Evolutionary conservation across 2,329 filamentous ascomycete species (phyloP), one percentile per base, ranked within the genome.

Genomic region (Colletotrichum filicis): DNA sequence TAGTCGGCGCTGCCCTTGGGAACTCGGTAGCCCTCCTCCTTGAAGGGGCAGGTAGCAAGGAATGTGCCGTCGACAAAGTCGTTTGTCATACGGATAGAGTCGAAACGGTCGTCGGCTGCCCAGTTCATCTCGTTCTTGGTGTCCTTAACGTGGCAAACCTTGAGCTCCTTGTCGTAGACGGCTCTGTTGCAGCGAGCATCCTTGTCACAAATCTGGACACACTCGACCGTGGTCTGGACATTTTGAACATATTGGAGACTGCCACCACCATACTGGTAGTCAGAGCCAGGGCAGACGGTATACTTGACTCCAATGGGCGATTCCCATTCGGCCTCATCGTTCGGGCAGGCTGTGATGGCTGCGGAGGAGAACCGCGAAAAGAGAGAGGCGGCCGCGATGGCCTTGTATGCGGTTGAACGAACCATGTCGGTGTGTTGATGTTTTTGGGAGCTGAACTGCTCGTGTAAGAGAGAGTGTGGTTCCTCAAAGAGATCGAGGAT

Each of bases 91-190:
- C 72, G 74, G 56, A 75, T 71, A 56, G 72, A 26, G 35, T 71
- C 74, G 67, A 75, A 75, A 3, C 67, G 66, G 59, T 57, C 63
- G 37, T 75, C 67, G 42, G 68, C 71, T 4, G 52, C 66, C 74
- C 74, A 75, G 60, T 66, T 57, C 63, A 75, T 66, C 19, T 63
- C 32, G 59, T 63, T 67, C 35, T 53, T 67, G 57, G 63, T 74
- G 37, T 74, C 52, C 71, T 75, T 75, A 60, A 75, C 67, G 37
- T 68, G 58, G 52, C 74, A 75, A 30, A 63, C 3, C 32, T 57
- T 71, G 37, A 59, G 26, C 42, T 71, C 26, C 26, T 68, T 75
- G 49, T 75, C 71, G 49, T 75, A 75, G 59, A 75, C 74, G 26
- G 74, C 74, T 42, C 59, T 69, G 49, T 56, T 42, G 59, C 74